Conservation (phyloP, 257 asterid genomes). For the Nicotiana tabacum region DNA sequence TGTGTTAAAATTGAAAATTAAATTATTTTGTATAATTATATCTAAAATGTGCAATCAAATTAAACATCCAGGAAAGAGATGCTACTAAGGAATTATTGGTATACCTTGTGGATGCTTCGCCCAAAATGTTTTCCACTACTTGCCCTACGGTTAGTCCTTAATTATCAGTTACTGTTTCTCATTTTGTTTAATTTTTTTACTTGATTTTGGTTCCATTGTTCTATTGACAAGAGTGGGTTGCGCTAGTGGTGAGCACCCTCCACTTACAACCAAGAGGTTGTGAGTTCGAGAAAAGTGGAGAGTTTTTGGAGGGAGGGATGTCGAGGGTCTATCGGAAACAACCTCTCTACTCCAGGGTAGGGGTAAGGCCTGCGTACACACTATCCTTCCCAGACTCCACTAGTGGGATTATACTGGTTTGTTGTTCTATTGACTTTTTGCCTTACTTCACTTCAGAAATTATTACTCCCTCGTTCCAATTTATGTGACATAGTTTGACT, state of each 20-base stretch:
- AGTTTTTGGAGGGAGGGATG: too few relatives aligned
- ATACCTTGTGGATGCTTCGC: conserved; percentile 89
- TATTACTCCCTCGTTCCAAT: too few relatives aligned
- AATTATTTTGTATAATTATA: background rate
- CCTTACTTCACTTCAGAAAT: background rate
- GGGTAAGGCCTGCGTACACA: too few relatives aligned
- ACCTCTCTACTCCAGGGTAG: too few relatives aligned
- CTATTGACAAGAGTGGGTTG: too few relatives aligned
- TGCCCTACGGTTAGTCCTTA: conserved; percentile 37
- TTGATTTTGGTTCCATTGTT: background rate
- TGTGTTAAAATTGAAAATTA: background rate
- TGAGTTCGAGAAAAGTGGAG: too few relatives aligned
- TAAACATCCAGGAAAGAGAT: conserved; percentile 52
- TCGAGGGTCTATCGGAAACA: too few relatives aligned
- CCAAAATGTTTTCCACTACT: conserved; percentile 72
- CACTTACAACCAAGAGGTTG: too few relatives aligned
- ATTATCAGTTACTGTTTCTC: background rate
- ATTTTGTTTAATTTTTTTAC: background rate
- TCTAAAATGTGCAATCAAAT: background rate
- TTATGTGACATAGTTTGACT: too few relatives aligned
- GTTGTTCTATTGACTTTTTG: background rate
- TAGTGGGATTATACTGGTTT: too few relatives aligned
- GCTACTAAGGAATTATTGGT: conserved; percentile 66
- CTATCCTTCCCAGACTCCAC: too few relatives aligned
- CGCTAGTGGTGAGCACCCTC: too few relatives aligned